Evolutionary conservation across 192 early-diverging fungal species (phyloP).

Genomic region (Linnemannia exigua): DNA sequence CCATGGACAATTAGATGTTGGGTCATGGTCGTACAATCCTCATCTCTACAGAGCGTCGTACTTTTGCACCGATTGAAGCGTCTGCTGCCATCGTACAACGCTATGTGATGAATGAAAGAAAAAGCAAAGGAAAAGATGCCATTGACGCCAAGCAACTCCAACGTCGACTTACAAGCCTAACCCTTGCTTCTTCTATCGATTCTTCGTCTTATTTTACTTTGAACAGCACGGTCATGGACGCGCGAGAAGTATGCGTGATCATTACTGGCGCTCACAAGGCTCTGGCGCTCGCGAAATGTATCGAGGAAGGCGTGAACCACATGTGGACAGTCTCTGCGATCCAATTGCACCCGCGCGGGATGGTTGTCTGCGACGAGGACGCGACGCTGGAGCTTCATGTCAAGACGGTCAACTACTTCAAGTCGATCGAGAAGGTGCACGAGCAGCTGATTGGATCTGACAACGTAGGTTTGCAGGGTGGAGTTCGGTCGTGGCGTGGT

Average conservation of each 20-base stretch:
- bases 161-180: constrained; percentile 1
- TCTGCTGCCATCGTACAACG: neutral
- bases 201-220: neutral
- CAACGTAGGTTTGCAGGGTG: constrained; percentile 80
- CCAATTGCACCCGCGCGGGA: constrained; percentile 82
- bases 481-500: constrained; percentile 57
- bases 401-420: constrained; percentile 92
- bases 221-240: constrained; percentile 88
- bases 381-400: constrained; percentile 90
- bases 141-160: neutral
- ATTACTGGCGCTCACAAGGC: constrained; percentile 90
- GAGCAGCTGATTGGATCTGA: constrained; percentile 80
- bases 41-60: neutral
- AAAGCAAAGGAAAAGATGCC: neutral
- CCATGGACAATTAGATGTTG: neutral
- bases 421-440: constrained; percentile 89
- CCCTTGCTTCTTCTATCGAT: neutral
- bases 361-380: constrained; percentile 91
- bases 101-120: neutral
- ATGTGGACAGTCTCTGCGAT: constrained; percentile 91
- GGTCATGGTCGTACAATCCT: neutral
- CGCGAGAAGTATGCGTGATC: constrained; percentile 85
- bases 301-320: constrained; percentile 85
- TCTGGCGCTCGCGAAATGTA: constrained; percentile 83
- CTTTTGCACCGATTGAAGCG: neutral